Base-by-base conservation (phyloP, 2,329 filamentous ascomycete species). In the Calonectria honghensis region DNA sequence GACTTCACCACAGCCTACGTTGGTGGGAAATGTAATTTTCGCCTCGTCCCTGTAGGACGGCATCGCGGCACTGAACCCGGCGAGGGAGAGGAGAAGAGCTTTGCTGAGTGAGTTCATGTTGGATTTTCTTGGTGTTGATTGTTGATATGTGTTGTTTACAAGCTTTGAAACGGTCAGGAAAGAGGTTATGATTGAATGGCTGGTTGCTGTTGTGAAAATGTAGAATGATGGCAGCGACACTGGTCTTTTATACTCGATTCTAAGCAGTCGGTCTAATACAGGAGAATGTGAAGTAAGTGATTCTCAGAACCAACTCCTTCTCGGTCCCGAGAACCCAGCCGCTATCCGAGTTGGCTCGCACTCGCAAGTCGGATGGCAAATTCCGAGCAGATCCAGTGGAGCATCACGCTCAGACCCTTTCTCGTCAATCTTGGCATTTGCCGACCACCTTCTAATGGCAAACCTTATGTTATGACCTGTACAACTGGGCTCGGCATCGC, bases 1-100 rank as follows among this genome's bases (percentile, higher is more conserved):
- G 6, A 54, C 51, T 54, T 54, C 51, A 31, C 51, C 51, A 54
- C 51, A 54, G 51, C 51, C 51, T 24, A 54, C 51, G 20, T 54
- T 16, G 6, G 51, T 54, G 7, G 51, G 51, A 24, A 54, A 54
- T 7, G 51, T 9, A 31, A 54, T 24, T 24, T 54, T 54, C 51
- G n/a, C 11, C 51, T 54, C 51, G 6, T 54, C 27, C 16, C 51
- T 14, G 3, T 29, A 27, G 10, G 27, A 20, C 32, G 51, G 51
- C 51, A 54, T 31, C 4, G 51, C 51, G 5, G 27, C 27, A 18
- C 27, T 32, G 51, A 6, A 54, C 13, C 27, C 51, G 9, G 31
- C 18, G 51, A 54, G 51, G 9, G 51, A 31, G 18, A 54, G 18
- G 13, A 54, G 27, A 54, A 54, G 11, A 16, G 51, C 51, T 54